These are phyloP conservation scores for Paramecium biaurelia DNA, from an alignment of 73 alveolate species.

Conservation along the genomic window DNA sequence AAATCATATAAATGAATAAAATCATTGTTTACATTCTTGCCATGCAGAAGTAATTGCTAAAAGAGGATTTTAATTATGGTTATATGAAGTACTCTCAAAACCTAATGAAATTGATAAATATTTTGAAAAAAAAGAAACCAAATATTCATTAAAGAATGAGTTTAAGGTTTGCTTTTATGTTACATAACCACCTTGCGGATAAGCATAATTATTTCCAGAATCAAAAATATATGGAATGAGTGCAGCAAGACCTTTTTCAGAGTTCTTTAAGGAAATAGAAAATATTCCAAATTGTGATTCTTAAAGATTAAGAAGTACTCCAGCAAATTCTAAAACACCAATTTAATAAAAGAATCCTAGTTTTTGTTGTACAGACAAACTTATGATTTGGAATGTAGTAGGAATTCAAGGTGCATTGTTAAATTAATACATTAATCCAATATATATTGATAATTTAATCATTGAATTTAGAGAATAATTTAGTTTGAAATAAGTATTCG, in stretches of 20 bases:
- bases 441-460: not conserved
- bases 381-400: not conserved
- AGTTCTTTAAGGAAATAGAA: not conserved
- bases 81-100: not conserved
- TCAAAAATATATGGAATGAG: conserved; percentile 20
- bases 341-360: not conserved
- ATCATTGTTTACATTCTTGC: not conserved
- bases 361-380: conserved; percentile 8
- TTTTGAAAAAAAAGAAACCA: not conserved
- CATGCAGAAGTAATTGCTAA: conserved; percentile 39
- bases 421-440: not conserved
- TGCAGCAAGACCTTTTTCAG: conserved; percentile 35
- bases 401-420: conserved; percentile 4
- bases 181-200: conserved; percentile 37
- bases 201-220: not conserved
- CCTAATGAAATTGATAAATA: not conserved
- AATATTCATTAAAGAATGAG: not conserved
- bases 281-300: not conserved
- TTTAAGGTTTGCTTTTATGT: not conserved
- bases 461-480: not conserved
- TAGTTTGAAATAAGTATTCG: not conserved
- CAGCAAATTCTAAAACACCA: not conserved
- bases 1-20: not conserved
- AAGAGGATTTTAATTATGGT: conserved; percentile 12
- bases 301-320: not conserved